Evolutionary conservation across 1,284 basidiomycete species (phyloP).

Genomic region (Papiliotrema fonsecae): DNA sequence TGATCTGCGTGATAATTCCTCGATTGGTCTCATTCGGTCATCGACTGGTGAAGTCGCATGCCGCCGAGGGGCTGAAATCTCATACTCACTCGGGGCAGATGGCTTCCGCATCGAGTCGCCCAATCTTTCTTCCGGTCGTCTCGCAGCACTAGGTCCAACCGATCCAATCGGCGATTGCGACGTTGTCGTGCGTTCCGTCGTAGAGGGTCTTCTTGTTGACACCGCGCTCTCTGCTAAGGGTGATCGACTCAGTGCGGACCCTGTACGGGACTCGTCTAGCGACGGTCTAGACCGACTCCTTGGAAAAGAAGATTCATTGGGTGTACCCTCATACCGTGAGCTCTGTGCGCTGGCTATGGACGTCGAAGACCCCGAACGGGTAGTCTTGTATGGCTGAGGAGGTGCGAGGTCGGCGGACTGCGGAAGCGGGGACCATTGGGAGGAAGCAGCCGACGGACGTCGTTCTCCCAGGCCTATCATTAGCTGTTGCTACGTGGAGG

Average conservation of each 20-base stretch:
- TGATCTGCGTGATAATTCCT: too few species aligned
- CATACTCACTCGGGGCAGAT: slow-evolving; percentile 19
- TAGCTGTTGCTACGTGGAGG: not conserved
- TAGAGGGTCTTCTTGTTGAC: not conserved
- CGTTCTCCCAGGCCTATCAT: slow-evolving; percentile 5
- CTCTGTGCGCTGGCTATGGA: slow-evolving; percentile 12
- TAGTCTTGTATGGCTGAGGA: slow-evolving; percentile 8
- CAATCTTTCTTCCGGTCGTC: slow-evolving; percentile 14
- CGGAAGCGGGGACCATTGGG: slow-evolving; percentile 9
- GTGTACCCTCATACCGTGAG: slow-evolving; percentile 6
- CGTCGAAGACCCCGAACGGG: slow-evolving; percentile 16
- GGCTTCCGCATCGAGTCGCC: slow-evolving; percentile 10
- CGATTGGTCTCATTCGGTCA: slow-evolving; percentile 12
- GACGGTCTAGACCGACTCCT: slow-evolving; percentile 12
- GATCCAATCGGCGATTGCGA: slow-evolving; percentile 7
- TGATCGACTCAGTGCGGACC: slow-evolving; percentile 18
- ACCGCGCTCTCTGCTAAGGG: slow-evolving; percentile 20
- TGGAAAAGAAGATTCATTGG: slow-evolving; percentile 1
- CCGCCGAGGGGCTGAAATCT: not conserved
- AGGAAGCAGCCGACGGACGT: slow-evolving; percentile 5
- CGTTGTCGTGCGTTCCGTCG: not conserved
- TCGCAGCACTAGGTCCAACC: slow-evolving; percentile 8
- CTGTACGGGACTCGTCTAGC: slow-evolving; percentile 19
- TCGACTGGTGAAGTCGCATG: not conserved
- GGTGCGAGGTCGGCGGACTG: slow-evolving; percentile 10